A percentile compares a stretch with the other conserved stretches of the same genome.
phyloP scores from a whole-genome alignment of 371 early-diverging fungal genomes.

The Chytridium lagenaria region DNA sequence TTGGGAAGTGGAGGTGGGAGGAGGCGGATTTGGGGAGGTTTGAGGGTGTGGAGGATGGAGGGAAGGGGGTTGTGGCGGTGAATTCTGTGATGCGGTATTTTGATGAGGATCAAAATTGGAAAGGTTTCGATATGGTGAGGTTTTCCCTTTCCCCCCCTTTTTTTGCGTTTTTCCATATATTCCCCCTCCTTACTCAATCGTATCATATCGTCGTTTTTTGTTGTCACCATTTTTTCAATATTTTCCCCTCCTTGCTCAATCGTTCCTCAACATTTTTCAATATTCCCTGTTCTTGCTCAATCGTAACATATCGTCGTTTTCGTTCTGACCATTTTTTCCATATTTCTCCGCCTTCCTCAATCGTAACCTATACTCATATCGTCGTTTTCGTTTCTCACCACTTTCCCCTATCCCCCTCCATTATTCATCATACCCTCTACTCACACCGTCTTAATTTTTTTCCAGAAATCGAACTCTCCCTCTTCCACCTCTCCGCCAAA shows the following conservation, averaged over 20 bases:
- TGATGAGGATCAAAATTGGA: neutral
- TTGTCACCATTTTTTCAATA: neutral
- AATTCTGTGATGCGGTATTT: neutral
- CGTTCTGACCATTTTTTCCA: too few relatives aligned
- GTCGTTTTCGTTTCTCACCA: neutral
- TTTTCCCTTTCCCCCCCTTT: neutral
- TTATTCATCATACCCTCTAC: too few relatives aligned
- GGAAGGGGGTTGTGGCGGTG: neutral
- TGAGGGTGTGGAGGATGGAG: neutral
- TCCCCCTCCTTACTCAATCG: neutral
- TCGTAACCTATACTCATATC: neutral
- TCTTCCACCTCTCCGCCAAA: slow-evolving; percentile 10
- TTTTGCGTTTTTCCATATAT: too few relatives aligned
- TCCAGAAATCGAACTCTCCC: slow-evolving; percentile 5
- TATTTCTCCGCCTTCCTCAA: neutral
- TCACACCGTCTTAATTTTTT: neutral
- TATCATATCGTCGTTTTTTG: neutral
- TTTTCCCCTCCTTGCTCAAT: neutral
- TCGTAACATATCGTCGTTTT: too few relatives aligned
- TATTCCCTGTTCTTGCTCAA: too few relatives aligned
- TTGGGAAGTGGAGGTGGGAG: slow-evolving; percentile 18
- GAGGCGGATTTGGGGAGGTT: slow-evolving; percentile 7
- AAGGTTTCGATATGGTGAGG: slow-evolving; percentile 2
- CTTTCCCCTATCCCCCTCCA: neutral
- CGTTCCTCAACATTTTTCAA: too few relatives aligned